Base-by-base conservation (phyloP, 345 rosid species). In the Salix exigua region DNA sequence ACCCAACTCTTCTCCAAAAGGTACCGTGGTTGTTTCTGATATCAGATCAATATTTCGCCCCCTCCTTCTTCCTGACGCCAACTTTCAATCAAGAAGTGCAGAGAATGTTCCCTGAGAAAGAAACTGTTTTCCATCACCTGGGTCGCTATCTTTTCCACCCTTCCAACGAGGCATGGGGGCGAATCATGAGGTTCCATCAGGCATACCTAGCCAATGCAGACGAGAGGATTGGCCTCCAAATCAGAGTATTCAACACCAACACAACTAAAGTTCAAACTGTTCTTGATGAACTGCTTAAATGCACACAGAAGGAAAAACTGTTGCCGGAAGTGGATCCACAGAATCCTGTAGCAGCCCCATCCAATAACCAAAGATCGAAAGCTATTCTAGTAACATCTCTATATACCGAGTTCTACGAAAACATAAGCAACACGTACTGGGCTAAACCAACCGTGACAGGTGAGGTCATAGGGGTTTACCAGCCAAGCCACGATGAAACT, bases 91-190 rank as follows among this genome's bases (percentile, higher is more conserved):
- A 46, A 66, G 77, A 72, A 21, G 55, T 76, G 12, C 37, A 18
- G 37, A 61, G n/a, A 46, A 7, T 81, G 65, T 81, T 81, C 63
- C 83, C 83, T 46, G 73, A 81, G 21, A 76, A 72, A 18, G 83
- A 72, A 5, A 66, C 83, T 19, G 61, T 76, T 48, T 81, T 81
- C 77, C 77, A 81, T 38, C 83, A 72, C 33, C 19, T 81, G 77
- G 80, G 71, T 33, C 66, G 73, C 13, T 81, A 81, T 70, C 83
- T 81, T 48, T 76, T 81, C 70, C 75, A 38, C 60, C 83, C 83
- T 30, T 76, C 83, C 5, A 81, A 81, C 51, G 37, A 50, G 23
- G 83, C 65, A 2, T 81, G 83, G 83, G 73, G 72, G 6, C 74
- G 68, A 21, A 76, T 81, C 48, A 61, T 65, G 7, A 81, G 75